These are phyloP conservation scores for Monotropa hypopitys DNA, from an alignment of 179 eudicot genomes.

Conservation along the genomic window DNA sequence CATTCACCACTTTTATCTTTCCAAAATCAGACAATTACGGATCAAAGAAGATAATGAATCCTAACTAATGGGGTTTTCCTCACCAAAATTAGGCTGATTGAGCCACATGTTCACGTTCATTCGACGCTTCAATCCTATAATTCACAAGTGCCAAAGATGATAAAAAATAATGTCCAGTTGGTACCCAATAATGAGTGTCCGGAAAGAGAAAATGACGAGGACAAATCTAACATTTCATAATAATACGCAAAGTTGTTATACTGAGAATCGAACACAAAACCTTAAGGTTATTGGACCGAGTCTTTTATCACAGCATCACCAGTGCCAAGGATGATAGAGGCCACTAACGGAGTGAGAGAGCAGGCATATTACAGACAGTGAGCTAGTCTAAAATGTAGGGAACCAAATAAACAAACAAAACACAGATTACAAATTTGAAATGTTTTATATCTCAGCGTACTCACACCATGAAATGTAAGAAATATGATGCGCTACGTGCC, in stretches of 20 bases:
- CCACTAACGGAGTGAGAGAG: neutral
- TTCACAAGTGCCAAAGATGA: neutral
- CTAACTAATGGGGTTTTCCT: neutral
- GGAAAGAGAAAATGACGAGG: too few relatives aligned
- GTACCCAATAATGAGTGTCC: too few relatives aligned
- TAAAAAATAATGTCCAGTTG: too few relatives aligned
- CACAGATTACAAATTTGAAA: neutral
- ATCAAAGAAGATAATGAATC: neutral
- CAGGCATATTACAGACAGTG: neutral
- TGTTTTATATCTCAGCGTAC: neutral
- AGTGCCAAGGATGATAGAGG: neutral
- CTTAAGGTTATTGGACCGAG: too few relatives aligned
- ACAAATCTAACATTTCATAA: too few relatives aligned
- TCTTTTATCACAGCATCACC: too few relatives aligned
- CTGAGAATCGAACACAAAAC: neutral
- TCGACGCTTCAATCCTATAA: slow-evolving; percentile 36
- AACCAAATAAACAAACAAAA: neutral
- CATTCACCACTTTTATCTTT: neutral
- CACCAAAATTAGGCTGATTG: slow-evolving; percentile 32
- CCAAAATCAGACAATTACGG: neutral
- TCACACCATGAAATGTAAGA: neutral
- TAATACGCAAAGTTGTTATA: too few relatives aligned
- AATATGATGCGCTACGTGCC: neutral
- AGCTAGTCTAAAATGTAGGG: neutral
- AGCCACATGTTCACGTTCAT: slow-evolving; percentile 42